phyloP scores from a whole-genome alignment of 768 basidiomycete genomes.

The Termitomyces sp. region DNA sequence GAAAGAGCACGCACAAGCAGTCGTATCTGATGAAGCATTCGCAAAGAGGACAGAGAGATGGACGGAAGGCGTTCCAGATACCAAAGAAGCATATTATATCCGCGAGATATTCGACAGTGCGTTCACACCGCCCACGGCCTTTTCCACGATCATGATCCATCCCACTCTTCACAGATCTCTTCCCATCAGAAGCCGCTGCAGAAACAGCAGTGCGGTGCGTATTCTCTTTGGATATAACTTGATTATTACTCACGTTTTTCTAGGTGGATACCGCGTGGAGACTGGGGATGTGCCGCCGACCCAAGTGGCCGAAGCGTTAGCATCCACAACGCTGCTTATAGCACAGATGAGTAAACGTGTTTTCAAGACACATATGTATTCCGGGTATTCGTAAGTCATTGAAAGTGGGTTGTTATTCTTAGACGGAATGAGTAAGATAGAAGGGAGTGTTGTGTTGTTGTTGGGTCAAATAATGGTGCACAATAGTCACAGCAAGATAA shows the following conservation, averaged over 20 bases:
- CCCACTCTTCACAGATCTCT: constrained; percentile 47
- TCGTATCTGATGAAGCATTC: constrained; percentile 80
- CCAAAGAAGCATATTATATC: constrained; percentile 94
- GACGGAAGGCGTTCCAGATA: constrained; percentile 79
- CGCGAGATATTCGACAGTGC: constrained; percentile 86
- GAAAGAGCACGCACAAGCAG: constrained; percentile 75
- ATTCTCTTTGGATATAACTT: constrained; percentile 2
- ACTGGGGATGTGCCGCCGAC: constrained; percentile 95
- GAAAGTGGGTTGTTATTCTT: not conserved
- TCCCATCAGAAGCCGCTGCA: constrained; percentile 83
- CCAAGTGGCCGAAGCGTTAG: constrained; percentile 93
- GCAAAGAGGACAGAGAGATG: constrained; percentile 68
- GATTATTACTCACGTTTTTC: constrained; percentile 5
- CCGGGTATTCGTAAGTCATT: constrained; percentile 3
- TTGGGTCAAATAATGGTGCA: constrained; percentile 13
- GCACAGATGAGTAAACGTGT: constrained; percentile 21
- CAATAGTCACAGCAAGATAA: constrained; percentile 13
- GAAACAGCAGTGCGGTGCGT: constrained; percentile 84
- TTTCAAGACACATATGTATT: constrained; percentile 10
- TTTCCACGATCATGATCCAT: constrained; percentile 6
- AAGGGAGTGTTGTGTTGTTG: constrained; percentile 14
- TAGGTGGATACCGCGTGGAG: constrained; percentile 91
- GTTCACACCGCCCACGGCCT: constrained; percentile 9
- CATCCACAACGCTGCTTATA: constrained; percentile 93
- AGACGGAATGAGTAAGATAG: constrained; percentile 9